These are phyloP conservation scores for Phytopythium boreale DNA, from an alignment of 352 stramenopile genomes.

Conservation along the genomic window DNA sequence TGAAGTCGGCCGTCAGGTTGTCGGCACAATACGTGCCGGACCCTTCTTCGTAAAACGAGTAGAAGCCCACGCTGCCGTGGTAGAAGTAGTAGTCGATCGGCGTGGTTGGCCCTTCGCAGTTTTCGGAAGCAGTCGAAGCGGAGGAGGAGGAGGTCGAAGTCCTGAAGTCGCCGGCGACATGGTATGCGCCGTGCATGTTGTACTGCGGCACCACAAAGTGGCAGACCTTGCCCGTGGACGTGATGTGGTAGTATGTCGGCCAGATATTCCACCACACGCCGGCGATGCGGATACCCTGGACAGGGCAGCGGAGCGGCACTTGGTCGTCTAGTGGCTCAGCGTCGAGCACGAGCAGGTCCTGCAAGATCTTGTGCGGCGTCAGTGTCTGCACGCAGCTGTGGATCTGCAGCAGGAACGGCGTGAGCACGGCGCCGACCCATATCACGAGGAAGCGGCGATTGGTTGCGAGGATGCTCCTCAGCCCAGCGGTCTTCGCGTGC, in stretches of 20 bases:
- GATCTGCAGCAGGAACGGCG: slow-evolving; percentile 14
- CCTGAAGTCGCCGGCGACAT: too few relatives aligned
- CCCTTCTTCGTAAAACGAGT: slow-evolving; percentile 8
- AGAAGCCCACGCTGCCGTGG: slow-evolving; percentile 13
- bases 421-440: slow-evolving; percentile 21
- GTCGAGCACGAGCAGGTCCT: slow-evolving; percentile 8
- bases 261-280: slow-evolving; percentile 22
- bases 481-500: too few relatives aligned
- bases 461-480: too few relatives aligned
- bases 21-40: slow-evolving; percentile 2
- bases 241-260: slow-evolving; percentile 12
- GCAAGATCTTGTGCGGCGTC: slow-evolving; percentile 16
- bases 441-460: neutral
- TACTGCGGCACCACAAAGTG: slow-evolving; percentile 22
- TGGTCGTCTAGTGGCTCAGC: neutral
- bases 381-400: slow-evolving; percentile 20
- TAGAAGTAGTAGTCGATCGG: slow-evolving; percentile 17
- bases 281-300: slow-evolving; percentile 9
- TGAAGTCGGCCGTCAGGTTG: slow-evolving; percentile 13
- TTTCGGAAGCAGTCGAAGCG: too few relatives aligned
- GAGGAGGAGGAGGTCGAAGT: too few relatives aligned
- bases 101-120: slow-evolving; percentile 5
- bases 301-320: neutral
- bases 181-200: neutral
- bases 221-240: slow-evolving; percentile 6